Conservation (phyloP, 768 basidiomycete species). For the Baorangia bicolor region DNA sequence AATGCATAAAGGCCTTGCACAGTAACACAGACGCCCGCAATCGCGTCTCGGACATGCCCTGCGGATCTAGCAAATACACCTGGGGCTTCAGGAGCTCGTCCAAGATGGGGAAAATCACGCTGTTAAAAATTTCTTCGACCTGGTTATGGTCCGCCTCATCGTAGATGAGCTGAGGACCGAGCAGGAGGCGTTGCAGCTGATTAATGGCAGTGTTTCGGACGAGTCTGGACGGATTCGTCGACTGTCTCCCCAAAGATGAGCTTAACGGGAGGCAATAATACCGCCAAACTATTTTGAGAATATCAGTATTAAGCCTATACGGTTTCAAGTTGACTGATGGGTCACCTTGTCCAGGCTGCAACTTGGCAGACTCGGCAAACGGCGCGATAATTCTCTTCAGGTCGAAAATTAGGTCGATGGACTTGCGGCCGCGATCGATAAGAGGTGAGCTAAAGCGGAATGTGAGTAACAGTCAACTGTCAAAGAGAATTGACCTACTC, state of each 20-base stretch:
- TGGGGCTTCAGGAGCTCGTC: constrained; percentile 90
- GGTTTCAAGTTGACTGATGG: constrained; percentile 2
- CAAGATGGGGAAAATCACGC: constrained; percentile 85
- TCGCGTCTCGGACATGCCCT: constrained; percentile 89
- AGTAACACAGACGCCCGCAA: constrained; percentile 84
- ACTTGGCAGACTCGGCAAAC: constrained; percentile 51
- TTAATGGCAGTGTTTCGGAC: constrained; percentile 79
- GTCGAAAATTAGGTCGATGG: constrained; percentile 77
- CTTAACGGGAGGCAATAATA: constrained; percentile 74
- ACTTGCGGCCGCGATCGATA: constrained; percentile 77
- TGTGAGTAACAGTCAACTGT: not conserved
- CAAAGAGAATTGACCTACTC: constrained; percentile 42
- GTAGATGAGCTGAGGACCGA: constrained; percentile 69
- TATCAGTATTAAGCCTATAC: constrained; percentile 2
- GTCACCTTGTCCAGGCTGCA: constrained; percentile 35
- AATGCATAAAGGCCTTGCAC: constrained; percentile 95
- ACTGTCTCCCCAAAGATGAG: constrained; percentile 72
- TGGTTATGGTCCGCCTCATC: constrained; percentile 58
- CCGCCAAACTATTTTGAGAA: constrained; percentile 61
- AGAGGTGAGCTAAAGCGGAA: constrained; percentile 56
- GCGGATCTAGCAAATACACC: constrained; percentile 72
- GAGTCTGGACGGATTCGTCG: constrained; percentile 78
- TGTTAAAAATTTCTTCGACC: constrained; percentile 83
- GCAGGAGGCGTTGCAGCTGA: constrained; percentile 79
- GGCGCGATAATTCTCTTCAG: constrained; percentile 64